phyloP scores from a whole-genome alignment of 1,284 basidiomycete genomes.

The Trametes polyzona region DNA sequence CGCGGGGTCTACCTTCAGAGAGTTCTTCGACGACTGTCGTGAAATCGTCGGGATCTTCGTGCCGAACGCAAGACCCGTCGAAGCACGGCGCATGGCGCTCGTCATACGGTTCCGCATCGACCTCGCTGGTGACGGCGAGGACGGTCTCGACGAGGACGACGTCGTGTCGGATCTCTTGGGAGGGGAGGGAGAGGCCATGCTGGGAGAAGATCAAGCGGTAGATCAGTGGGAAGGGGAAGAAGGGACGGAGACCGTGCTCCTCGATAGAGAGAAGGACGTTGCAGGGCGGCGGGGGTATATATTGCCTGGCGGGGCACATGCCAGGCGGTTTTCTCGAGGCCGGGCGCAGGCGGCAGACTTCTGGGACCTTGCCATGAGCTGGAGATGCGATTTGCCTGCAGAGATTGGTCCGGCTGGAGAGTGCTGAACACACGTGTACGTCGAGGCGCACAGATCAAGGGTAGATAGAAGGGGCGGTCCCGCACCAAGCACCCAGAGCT shows the following conservation, averaged over 20 bases:
- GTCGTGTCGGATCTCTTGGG: constrained; percentile 20
- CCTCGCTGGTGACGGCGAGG: constrained; percentile 30
- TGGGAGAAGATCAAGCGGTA: constrained; percentile 7
- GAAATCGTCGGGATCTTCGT: constrained; percentile 35
- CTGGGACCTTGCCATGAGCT: constrained; percentile 22
- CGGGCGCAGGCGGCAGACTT: constrained; percentile 28
- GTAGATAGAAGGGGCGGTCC: constrained; percentile 9
- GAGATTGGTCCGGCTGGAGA: constrained; percentile 20
- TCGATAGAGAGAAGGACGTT: constrained; percentile 18
- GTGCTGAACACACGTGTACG: constrained; percentile 33
- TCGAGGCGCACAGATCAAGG: constrained; percentile 19
- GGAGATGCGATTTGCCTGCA: constrained; percentile 29
- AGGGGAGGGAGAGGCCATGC: constrained; percentile 25
- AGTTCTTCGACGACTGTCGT: constrained; percentile 34
- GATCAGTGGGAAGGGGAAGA: constrained; percentile 12
- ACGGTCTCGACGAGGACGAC: constrained; percentile 11
- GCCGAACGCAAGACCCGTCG: constrained; percentile 45
- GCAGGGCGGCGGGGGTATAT: constrained; percentile 28
- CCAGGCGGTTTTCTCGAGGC: constrained; percentile 38
- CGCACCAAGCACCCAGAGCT: not conserved
- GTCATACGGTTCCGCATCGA: constrained; percentile 42
- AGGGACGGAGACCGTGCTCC: constrained; percentile 21
- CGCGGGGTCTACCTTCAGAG: constrained; percentile 31
- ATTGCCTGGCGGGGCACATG: constrained; percentile 24
- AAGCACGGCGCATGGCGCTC: constrained; percentile 53